Base-by-base conservation (phyloP, 495 filamentous ascomycete species). In the Barbatosphaeria neglecta region DNA sequence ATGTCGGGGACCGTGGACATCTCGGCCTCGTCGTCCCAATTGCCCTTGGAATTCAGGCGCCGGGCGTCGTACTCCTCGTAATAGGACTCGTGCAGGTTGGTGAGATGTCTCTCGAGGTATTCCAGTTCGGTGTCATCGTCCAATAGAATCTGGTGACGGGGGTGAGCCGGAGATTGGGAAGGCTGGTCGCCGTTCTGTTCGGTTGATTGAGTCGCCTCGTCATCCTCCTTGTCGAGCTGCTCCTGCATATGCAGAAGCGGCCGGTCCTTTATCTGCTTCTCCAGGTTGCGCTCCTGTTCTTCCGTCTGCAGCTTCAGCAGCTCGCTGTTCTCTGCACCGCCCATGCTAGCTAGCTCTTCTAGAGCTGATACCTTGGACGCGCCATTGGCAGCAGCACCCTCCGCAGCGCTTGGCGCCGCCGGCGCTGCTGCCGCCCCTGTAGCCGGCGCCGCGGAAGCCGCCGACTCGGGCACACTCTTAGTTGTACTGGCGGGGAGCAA, bases 191-290 rank as follows among this genome's bases (percentile, higher is more conserved):
- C 60, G 18, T 61, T 59, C 17, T 66, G 56, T 9, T 67, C 67
- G 9, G 75, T 69, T 4, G 66, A 69, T 38, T 64, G 66, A 44
- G 81, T 79, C 18, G 70, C 72, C 27, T 73, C 68, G 44, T 86
- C 81, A 44, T 92, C 87, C 49, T 90, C 84, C 33, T 81, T 79
- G 52, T 98, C 92, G 27, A 95, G 72, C 54, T 86, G 73, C 47
- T 93, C 84, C 59, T 99, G 92, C 54, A 92, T 80, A 50, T 89
- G 81, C 15, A 94, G 71, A 22, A 99, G 67, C 6, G 92, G 92
- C 8, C 88, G 76, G 42, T 95, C 87, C 46, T 83, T 83, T 6
- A 95, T 77, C 63, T 99, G 92, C 41, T 89, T 86, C 56, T 86
- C 81, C 15, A 99, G 76, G 1, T 82, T 78, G 55, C 90, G 84